Conservation (phyloP, 139 green algal genomes). For the Chlamydomonas eustigma region DNA sequence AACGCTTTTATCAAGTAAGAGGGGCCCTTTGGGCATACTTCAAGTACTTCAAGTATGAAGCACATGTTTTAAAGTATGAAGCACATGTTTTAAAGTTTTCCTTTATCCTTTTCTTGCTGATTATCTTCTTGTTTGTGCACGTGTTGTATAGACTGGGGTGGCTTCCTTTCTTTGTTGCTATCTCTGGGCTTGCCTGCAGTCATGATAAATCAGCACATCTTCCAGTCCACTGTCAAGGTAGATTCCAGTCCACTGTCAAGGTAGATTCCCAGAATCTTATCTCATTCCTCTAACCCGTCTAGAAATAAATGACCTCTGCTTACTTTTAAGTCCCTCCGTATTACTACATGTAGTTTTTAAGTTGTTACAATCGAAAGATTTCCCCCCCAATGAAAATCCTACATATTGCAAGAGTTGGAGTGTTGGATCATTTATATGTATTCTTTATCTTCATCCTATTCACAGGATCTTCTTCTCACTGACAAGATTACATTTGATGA, state of each 20-base stretch:
- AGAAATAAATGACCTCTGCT: not conserved
- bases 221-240: constrained; percentile 9
- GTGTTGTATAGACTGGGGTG: constrained; percentile 7
- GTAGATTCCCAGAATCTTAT: constrained; percentile 1
- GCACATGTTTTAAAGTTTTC: not conserved
- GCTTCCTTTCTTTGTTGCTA: constrained; percentile 2
- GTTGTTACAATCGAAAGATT: too few relatives aligned
- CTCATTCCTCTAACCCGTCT: not conserved
- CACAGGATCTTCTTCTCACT: not conserved
- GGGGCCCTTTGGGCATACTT: too few relatives aligned
- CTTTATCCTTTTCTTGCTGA: not conserved
- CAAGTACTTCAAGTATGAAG: too few relatives aligned
- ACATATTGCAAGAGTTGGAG: not conserved
- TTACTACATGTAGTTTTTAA: too few relatives aligned
- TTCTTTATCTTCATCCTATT: too few relatives aligned
- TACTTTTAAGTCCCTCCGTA: too few relatives aligned
- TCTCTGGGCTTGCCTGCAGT: constrained; percentile 7
- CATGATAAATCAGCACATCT: constrained; percentile 6
- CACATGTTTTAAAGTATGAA: too few relatives aligned
- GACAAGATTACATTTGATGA: constrained; percentile 12
- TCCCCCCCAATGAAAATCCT: too few relatives aligned
- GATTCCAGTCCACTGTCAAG: constrained; percentile 8
- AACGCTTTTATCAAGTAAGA: not conserved
- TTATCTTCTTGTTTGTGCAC: not conserved
- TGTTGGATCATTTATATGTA: not conserved